Evolutionary conservation across 306 rosid species (phyloP).

Genomic region (Prunus mira): DNA sequence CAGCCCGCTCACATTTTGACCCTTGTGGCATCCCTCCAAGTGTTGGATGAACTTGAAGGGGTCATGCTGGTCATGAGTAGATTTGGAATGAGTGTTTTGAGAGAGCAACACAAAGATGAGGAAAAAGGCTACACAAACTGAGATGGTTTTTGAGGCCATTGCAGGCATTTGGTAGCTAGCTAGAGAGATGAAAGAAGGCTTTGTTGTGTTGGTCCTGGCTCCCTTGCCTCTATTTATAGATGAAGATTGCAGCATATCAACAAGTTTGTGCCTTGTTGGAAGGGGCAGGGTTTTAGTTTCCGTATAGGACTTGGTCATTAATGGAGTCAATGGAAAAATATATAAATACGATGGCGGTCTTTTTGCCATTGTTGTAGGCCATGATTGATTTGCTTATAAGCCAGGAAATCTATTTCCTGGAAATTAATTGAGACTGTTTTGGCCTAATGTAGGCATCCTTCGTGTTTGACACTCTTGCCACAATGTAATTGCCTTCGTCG

Average conservation of each 20-base stretch:
- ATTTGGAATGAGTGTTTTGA: not conserved
- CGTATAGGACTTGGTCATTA: not conserved
- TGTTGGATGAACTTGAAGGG: conserved; percentile 20
- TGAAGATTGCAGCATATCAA: not conserved
- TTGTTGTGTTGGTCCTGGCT: not conserved
- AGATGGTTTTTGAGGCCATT: not conserved
- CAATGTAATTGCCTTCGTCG: not conserved
- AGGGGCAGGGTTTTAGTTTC: not conserved
- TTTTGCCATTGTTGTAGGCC: not conserved
- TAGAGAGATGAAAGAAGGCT: not conserved
- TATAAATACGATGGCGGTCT: not conserved
- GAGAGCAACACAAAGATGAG: not conserved
- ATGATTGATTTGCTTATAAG: not conserved
- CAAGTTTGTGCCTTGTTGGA: not conserved
- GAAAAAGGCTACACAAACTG: not conserved
- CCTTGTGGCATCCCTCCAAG: conserved; percentile 21
- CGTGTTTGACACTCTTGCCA: not conserved
- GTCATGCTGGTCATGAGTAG: not conserved
- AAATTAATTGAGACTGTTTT: not conserved
- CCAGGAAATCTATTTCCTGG: not conserved
- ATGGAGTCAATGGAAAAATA: not conserved
- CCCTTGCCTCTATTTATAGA: not conserved
- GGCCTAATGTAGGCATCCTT: not conserved
- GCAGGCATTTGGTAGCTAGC: not conserved
- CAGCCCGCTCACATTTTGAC: conserved; percentile 15